Evolutionary conservation across 768 basidiomycete species (phyloP), one percentile per base, ranked within the genome.

Genomic region (Grammothele lineata): DNA sequence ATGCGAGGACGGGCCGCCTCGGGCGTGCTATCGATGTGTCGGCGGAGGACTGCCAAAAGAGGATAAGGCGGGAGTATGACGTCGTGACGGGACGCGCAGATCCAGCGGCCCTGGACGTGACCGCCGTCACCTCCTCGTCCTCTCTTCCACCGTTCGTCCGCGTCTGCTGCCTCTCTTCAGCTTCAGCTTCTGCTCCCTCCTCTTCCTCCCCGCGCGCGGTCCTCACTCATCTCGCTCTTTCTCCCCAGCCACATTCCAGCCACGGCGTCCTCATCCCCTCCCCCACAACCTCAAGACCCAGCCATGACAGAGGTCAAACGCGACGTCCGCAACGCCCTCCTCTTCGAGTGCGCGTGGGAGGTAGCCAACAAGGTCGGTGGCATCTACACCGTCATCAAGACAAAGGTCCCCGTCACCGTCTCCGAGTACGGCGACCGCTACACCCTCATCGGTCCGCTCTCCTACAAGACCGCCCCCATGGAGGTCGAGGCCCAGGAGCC

Each of bases 381-480:
- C 52, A 97, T 97, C 69, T 97, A 97, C 77, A 97, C 95, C 55
- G 95, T 99, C 71, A 96, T 98, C 65, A 97, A 97, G 73, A 98
- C 96, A 41, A 99, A 99, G 65, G 93, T 96, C 47, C 96, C 96
- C 45, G 92, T 99, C 70, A 98, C 96, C 57, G 88, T 94, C 62
- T 82, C 83, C 46, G 96, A 98, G 69, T 98, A 87, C 70, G 93
- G 90, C 61, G 89, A 92, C 70, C 78, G 94, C 61, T 96, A 95
- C 73, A 89, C 85, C 57, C 83, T 99, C 65, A 90, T 99, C 60
- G 96, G 96, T 25, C 96, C 96, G n/a, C 81, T 99, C 53, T 88
- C 85, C 40, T 95, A 98, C 84, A 98, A 98, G 74, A 85, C 90
- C 1, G 95, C 95, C 0, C 94, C 95, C 38, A 93, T 99, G 92